Conservation (phyloP, 352 stramenopile species). For the Phytopythium chamaehyphon region DNA sequence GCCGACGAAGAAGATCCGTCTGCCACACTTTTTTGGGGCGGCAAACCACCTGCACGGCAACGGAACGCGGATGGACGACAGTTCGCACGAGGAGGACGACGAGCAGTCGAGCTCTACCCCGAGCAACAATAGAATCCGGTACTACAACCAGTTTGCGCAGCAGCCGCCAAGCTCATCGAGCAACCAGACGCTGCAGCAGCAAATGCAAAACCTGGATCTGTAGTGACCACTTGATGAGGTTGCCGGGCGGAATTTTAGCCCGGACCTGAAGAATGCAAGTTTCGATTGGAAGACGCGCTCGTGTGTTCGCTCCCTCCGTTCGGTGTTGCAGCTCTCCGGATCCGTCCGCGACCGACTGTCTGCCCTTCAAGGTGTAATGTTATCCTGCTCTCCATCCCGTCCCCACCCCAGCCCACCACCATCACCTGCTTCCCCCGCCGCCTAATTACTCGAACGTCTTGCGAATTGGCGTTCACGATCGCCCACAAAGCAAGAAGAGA, state of each 20-base stretch:
- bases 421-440: not conserved
- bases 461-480: slow-evolving; percentile 2
- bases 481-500: slow-evolving; percentile 3
- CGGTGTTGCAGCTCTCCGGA: not conserved
- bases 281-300: slow-evolving; percentile 39
- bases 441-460: slow-evolving; percentile 7
- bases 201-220: slow-evolving; percentile 79
- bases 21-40: slow-evolving; percentile 80
- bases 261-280: slow-evolving; percentile 18
- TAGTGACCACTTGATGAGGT: slow-evolving; percentile 21
- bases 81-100: slow-evolving; percentile 59
- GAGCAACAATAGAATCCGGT: slow-evolving; percentile 64
- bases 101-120: slow-evolving; percentile 53
- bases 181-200: slow-evolving; percentile 40
- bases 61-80: slow-evolving; percentile 55
- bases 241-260: slow-evolving; percentile 1
- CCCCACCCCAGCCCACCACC: not conserved
- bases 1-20: slow-evolving; percentile 84
- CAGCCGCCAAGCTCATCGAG: slow-evolving; percentile 24
- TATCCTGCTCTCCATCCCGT: slow-evolving; percentile 4
- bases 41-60: slow-evolving; percentile 40
- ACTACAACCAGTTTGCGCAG: slow-evolving; percentile 39
- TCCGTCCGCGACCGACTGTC: not conserved
- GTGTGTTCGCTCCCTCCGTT: slow-evolving; percentile 19
- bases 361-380: slow-evolving; percentile 8